Evolutionary conservation across 2,329 filamentous ascomycete genomes (phyloP).

Genomic region (Talaromyces sp.): DNA sequence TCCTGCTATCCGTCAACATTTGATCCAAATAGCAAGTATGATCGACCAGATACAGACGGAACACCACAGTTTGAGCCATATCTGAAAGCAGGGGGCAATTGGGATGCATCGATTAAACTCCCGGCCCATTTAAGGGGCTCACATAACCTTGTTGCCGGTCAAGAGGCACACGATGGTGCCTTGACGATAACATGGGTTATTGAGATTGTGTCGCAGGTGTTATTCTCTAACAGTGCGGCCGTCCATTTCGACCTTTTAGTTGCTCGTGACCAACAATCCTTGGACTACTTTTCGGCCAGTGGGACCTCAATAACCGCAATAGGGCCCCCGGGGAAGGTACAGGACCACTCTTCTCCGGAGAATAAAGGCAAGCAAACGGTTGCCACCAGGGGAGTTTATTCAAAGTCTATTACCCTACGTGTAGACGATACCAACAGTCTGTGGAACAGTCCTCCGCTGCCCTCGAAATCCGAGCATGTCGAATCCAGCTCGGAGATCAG

Average conservation of each 20-base stretch:
- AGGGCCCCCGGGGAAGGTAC: constrained; percentile 68
- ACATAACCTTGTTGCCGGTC: constrained; percentile 42
- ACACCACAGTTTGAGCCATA: constrained; percentile 93
- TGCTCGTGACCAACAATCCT: constrained; percentile 80
- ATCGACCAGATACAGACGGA: constrained; percentile 69
- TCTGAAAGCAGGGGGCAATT: constrained; percentile 88
- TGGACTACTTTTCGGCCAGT: constrained; percentile 66
- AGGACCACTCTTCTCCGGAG: constrained; percentile 72
- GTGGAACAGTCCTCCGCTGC: constrained; percentile 90
- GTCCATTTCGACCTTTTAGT: constrained; percentile 88
- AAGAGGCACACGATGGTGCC: constrained; percentile 44
- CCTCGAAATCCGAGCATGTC: constrained; percentile 46
- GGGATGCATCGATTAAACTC: constrained; percentile 77
- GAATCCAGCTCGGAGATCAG: not conserved
- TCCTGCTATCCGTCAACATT: constrained; percentile 83
- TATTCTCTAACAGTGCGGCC: constrained; percentile 86
- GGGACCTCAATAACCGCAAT: constrained; percentile 54
- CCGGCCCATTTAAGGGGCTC: constrained; percentile 67
- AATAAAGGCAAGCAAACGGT: constrained; percentile 58
- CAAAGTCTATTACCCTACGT: constrained; percentile 73
- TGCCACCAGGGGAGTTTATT: constrained; percentile 77
- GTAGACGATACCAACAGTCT: constrained; percentile 86
- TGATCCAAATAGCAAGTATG: constrained; percentile 77
- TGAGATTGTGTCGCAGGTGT: constrained; percentile 87
- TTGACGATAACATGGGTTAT: constrained; percentile 81